phyloP scores from a whole-genome alignment of 73 alveolate species.

The Paramecium sonneborni region DNA sequence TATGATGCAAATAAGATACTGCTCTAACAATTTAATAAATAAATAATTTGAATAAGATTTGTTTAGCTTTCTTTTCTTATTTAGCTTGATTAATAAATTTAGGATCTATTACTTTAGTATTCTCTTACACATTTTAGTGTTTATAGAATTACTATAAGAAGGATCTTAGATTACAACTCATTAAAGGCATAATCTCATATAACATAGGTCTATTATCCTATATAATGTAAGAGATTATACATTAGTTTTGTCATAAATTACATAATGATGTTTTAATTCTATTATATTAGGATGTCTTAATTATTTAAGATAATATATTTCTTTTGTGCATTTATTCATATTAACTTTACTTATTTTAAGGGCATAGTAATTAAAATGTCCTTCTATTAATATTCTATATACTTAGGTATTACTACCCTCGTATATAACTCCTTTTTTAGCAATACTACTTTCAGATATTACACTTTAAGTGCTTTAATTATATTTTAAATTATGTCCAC shows the following conservation, averaged over 20 bases:
- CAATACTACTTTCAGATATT: neutral
- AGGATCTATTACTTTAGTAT: neutral
- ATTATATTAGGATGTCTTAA: conserved; percentile 48
- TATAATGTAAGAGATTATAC: neutral
- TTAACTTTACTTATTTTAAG: conserved; percentile 31
- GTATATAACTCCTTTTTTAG: neutral
- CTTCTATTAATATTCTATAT: neutral
- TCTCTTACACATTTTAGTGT: neutral
- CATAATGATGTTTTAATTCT: conserved; percentile 28
- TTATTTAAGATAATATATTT: conserved; percentile 29
- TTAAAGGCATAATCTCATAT: conserved; percentile 32
- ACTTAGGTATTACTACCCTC: conserved; percentile 20
- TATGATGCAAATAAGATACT: conserved; percentile 47
- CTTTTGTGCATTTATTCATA: conserved; percentile 8
- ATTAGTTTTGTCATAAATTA: conserved; percentile 13
- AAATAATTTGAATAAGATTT: conserved; percentile 43
- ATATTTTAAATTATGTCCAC: neutral
- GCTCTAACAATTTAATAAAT: conserved; percentile 58
- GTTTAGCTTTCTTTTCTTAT: neutral
- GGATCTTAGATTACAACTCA: conserved; percentile 43
- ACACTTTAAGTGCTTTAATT: neutral
- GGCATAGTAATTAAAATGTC: conserved; percentile 51
- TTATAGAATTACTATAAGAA: neutral
- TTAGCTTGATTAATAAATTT: neutral
- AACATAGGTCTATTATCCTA: conserved; percentile 5